Evolutionary conservation across 2,329 filamentous ascomycete genomes (phyloP), one percentile per base, ranked within the genome.

Genomic region (Calonectria pseudoreteaudii): DNA sequence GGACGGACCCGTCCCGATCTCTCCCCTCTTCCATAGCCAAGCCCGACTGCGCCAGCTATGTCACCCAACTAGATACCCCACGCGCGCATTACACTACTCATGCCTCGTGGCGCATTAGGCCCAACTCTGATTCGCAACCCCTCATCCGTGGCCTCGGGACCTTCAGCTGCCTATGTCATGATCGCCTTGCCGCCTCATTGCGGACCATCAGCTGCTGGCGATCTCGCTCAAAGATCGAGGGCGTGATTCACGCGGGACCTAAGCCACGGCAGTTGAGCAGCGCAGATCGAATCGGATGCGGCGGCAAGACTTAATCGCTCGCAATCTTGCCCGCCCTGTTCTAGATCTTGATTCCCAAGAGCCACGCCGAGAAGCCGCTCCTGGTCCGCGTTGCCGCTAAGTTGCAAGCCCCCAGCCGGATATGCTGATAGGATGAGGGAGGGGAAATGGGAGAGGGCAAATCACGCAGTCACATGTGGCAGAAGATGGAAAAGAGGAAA

Each of bases 401-500:
- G 60, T 28, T 34, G 38, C 60, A 49, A 64, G 60, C 36, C 20
- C 16, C 18, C 4, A 26, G 4, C 18, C 4, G 36, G 4, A 26
- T 41, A n/a, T 20, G 18, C 20, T n/a, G 18, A 58, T 36, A 23
- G 10, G 56, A 16, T 18, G 20, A 53, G 52, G 26, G 11, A 20
- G 13, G 18, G 26, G 8, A 34, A 18, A 20, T 36, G 2, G 26
- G 10, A 13, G 53, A 44, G 31, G 5, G 14, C 28, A 30, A 60
- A 41, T 16, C 14, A 23, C 31, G 56, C 65, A 56, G 34, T 74
- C 72, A 77, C 65, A 66, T 31, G 14, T 28, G 30, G 41, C 41
- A 44, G 18, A 10, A 44, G 38, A 41, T n/a, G n/a, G n/a, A 36
- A 50, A 70, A n/a, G 30, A 65, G 66, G 14, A 44, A 47, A 26